Percentiles rank a stretch among this genome's conserved stretches.
Evolutionary conservation across 163 green algal genomes (phyloP).

Genomic region (Smithsoniella earleae): DNA sequence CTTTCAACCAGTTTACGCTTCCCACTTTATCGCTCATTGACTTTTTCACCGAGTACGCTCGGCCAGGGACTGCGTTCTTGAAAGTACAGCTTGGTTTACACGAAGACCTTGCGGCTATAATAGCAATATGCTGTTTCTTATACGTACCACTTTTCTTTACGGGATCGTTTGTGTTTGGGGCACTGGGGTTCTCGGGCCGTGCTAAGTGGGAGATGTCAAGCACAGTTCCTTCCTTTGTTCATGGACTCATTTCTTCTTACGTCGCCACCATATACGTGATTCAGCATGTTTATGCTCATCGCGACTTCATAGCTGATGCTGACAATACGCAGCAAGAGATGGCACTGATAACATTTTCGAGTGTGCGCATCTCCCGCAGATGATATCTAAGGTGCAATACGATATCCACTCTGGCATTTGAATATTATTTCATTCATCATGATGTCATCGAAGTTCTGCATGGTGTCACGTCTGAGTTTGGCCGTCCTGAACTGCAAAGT

Average conservation of each 20-base stretch:
- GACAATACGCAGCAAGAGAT: neutral
- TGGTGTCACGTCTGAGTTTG: too few relatives aligned
- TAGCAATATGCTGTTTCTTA: neutral
- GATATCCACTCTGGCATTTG: too few relatives aligned
- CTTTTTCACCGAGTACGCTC: neutral
- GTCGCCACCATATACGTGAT: neutral
- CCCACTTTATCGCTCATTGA: too few relatives aligned
- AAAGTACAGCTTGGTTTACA: neutral
- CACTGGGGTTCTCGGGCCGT: neutral
- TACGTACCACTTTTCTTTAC: neutral
- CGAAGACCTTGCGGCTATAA: neutral
- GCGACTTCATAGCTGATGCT: neutral
- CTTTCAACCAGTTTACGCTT: too few relatives aligned
- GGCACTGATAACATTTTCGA: neutral
- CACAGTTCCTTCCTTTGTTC: neutral
- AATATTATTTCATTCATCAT: neutral
- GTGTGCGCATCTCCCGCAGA: slow-evolving; percentile 4
- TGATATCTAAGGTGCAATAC: neutral
- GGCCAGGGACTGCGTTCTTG: neutral
- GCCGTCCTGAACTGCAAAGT: too few relatives aligned
- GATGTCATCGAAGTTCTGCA: too few relatives aligned
- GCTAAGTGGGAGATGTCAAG: slow-evolving; percentile 12
- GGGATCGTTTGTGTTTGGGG: neutral
- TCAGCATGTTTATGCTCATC: neutral
- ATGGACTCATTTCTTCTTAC: neutral